Evolutionary conservation across 768 basidiomycete genomes (phyloP), one percentile per base, ranked within the genome.

Genomic region (Naganishia kalamii): DNA sequence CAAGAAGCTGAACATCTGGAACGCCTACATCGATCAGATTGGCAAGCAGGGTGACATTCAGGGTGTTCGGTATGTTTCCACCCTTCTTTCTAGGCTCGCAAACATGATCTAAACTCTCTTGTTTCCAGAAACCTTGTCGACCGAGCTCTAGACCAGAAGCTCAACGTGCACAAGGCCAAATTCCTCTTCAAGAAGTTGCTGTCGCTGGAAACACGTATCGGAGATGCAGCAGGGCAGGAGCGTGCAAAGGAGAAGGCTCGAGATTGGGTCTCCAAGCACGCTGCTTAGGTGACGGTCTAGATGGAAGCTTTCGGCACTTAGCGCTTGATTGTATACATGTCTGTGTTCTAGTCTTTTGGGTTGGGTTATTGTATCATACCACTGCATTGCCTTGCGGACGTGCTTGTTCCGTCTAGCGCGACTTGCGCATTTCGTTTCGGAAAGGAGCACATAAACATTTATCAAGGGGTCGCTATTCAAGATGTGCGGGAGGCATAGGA

Each of bases 111-210:
- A 59, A 47, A 37, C 12, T 29, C 52, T 44, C 40, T 21, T 47
- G 11, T 17, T 13, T n/a, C 3, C 71, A 90, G 93, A 66, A 88
- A 86, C 65, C 75, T 98, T n/a, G 92, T 98, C 70, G 85, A 88
- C 65, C 87, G 94, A 17, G 85, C 91, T 11, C 80, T 98, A 11
- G 78, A 84, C 11, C 81, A 86, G 25, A 97, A 96, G 75, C 88
- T 96, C 83, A 94, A 92, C 13, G 89, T 86, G 72, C 89, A 92
- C 75, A 94, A 93, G 80, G 93, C 93, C 23, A 97, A 96, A 90
- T 85, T 87, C 30, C 87, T 97, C 79, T 98, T 99, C 84, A 99
- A 99, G 80, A 97, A 97, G 78, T 96, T 93, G 90, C 81, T 98
- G 33, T 87, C 87, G 65, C 79, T 96, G 41, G 96, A 98, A 77